A percentile compares a stretch with the other conserved stretches of the same genome.
Conservation (phyloP, 192 early-diverging fungal genomes). For the Coemansia sp. region DNA sequence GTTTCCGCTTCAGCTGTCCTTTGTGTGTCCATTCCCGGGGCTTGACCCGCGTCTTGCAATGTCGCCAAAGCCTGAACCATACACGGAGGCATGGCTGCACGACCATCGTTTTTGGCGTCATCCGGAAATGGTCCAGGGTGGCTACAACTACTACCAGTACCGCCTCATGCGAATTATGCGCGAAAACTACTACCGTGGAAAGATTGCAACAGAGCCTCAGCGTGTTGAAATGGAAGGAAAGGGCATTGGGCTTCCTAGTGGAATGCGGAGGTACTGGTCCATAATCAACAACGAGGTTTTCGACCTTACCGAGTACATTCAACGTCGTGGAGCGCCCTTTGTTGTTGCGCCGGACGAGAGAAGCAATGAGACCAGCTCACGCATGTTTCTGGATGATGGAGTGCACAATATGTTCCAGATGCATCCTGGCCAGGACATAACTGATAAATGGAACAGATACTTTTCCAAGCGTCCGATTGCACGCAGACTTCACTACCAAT, state of each 20-base stretch:
- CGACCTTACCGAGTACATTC: conserved; percentile 69
- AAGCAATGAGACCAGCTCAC: conserved; percentile 45
- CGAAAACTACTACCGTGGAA: conserved; percentile 67
- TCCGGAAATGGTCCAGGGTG: conserved; percentile 52
- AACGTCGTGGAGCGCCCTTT: conserved; percentile 55
- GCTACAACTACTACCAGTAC: conserved; percentile 66
- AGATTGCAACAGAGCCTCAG: conserved; percentile 61
- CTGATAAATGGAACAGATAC: conserved; percentile 59
- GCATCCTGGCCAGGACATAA: conserved; percentile 66
- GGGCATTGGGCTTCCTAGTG: conserved; percentile 43
- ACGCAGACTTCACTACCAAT: conserved; percentile 61
- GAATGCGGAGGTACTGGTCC: conserved; percentile 57
- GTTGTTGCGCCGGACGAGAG: conserved; percentile 48
- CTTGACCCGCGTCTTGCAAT: conserved; percentile 57
- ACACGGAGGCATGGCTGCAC: conserved; percentile 65
- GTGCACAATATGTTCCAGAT: conserved; percentile 67
- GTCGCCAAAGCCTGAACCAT: conserved; percentile 55
- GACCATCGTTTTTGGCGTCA: conserved; percentile 66
- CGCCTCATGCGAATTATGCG: conserved; percentile 63
- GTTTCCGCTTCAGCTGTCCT: conserved; percentile 69
- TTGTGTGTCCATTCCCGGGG: conserved; percentile 59
- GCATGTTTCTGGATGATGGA: conserved; percentile 62
- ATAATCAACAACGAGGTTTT: conserved; percentile 71
- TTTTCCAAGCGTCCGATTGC: conserved; percentile 46
- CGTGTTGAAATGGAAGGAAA: conserved; percentile 60